A percentile compares a stretch with the other conserved stretches of the same genome.
Conservation (phyloP, 2,329 filamentous ascomycete species). For the Colletotrichum euphorbiae region DNA sequence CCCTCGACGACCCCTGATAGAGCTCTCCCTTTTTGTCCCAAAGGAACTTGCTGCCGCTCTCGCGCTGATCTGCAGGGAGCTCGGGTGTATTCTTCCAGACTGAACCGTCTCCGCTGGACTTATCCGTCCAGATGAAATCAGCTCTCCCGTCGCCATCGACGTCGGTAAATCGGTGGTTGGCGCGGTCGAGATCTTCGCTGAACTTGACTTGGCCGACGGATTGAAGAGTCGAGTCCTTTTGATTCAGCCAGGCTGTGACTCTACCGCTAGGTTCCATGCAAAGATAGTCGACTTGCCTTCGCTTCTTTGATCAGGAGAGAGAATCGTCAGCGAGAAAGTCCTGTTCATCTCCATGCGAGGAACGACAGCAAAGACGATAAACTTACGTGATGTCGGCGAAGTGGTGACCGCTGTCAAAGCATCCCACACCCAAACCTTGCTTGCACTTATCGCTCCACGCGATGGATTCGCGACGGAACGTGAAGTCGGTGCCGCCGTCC, state of each 20-base stretch:
- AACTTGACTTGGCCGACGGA: constrained; percentile 46
- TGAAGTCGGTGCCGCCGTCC: not conserved
- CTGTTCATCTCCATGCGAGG: constrained; percentile 35
- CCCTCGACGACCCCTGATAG: too few relatives aligned
- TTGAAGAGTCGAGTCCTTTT: constrained; percentile 35
- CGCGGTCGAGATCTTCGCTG: constrained; percentile 47
- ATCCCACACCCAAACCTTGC: not conserved
- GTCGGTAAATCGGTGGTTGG: constrained; percentile 53
- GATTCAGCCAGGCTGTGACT: too few relatives aligned
- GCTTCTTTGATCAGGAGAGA: too few relatives aligned
- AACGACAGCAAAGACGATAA: too few relatives aligned
- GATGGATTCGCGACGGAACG: not conserved
- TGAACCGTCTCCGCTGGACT: constrained; percentile 48
- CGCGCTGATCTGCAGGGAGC: too few relatives aligned
- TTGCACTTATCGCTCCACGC: not conserved
- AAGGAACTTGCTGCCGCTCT: too few relatives aligned
- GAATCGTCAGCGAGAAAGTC: too few relatives aligned
- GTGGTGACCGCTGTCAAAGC: constrained; percentile 42
- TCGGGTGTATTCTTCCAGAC: constrained; percentile 47
- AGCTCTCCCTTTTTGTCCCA: too few relatives aligned
- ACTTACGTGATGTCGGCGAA: constrained; percentile 48
- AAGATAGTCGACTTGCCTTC: too few relatives aligned
- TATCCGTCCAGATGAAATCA: constrained; percentile 52
- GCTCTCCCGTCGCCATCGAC: constrained; percentile 51
- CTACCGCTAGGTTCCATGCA: too few relatives aligned